Percentiles rank a stretch among this genome's conserved stretches.
Evolutionary conservation across 169 alveolate genomes (phyloP).

Genomic region (Eimeria necatrix): DNA sequence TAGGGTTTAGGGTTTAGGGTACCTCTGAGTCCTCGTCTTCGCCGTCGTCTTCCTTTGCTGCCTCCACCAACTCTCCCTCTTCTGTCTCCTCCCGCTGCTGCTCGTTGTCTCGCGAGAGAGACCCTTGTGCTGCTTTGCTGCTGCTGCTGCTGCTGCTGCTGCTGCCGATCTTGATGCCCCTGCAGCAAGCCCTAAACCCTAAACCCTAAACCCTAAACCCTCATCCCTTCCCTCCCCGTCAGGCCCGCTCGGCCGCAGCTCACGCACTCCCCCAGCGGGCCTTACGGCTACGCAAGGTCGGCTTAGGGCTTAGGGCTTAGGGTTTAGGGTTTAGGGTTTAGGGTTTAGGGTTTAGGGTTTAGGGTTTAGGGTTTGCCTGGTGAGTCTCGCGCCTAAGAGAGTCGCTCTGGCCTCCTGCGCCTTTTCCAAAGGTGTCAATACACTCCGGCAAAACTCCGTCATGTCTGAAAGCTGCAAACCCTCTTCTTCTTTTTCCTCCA

Average conservation of each 20-base stretch:
- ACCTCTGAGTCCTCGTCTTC: conserved; percentile 54
- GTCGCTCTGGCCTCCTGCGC: not conserved
- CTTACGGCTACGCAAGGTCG: no score
- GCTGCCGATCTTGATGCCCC: conserved; percentile 8
- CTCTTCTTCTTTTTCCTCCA: conserved; percentile 41
- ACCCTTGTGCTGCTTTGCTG: not conserved
- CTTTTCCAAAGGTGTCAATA: conserved; percentile 79
- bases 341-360: conserved; percentile 43
- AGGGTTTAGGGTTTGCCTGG: not conserved
- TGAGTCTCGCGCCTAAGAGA: not conserved
- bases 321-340: not conserved
- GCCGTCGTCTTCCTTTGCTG: not conserved
- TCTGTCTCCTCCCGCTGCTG: conserved; percentile 56
- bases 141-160: conserved; percentile 42
- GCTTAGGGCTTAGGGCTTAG: no score
- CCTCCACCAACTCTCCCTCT: conserved; percentile 23
- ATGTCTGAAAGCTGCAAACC: conserved; percentile 76
- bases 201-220: conserved; percentile 29
- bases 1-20: conserved; percentile 18
- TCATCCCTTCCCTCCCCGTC: not conserved
- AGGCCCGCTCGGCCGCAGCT: not conserved
- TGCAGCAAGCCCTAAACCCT: not conserved
- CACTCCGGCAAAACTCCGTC: conserved; percentile 72
- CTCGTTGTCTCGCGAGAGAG: not conserved
- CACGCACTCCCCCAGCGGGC: not conserved